Evolutionary conservation across 2,329 filamentous ascomycete genomes (phyloP).

Genomic region (Piedraia hortae): DNA sequence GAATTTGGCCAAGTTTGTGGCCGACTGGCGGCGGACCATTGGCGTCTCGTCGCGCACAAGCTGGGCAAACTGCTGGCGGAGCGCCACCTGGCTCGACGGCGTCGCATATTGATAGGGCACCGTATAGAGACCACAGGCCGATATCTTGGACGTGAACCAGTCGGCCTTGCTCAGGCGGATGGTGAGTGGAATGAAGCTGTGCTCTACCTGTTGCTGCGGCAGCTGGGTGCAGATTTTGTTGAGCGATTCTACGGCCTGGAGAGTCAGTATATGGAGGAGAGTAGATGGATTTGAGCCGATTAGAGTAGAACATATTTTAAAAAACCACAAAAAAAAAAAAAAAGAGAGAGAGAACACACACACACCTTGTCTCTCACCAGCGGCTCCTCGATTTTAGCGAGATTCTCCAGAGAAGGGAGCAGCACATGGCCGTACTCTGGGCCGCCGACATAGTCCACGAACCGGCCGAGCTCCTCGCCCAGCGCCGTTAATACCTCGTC

Average conservation of each 20-base stretch:
- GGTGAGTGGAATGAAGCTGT: conserved; percentile 87
- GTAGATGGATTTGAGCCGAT: not conserved
- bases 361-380: conserved; percentile 85
- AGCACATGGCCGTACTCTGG: conserved; percentile 86
- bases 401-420: conserved; percentile 85
- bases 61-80: conserved; percentile 73
- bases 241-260: conserved; percentile 82
- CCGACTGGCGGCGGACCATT: conserved; percentile 92
- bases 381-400: conserved; percentile 94
- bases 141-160: conserved; percentile 99
- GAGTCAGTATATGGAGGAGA: not conserved
- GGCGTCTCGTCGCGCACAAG: conserved; percentile 96
- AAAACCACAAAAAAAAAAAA: not conserved
- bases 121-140: conserved; percentile 83
- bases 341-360: not conserved
- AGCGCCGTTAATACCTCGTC: conserved; percentile 92
- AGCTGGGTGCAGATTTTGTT: conserved; percentile 97
- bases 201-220: conserved; percentile 76
- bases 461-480: conserved; percentile 85
- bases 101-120: conserved; percentile 80
- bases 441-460: conserved; percentile 93
- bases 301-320: not conserved
- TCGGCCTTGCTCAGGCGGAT: conserved; percentile 94
- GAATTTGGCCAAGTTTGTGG: conserved; percentile 89
- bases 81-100: conserved; percentile 61